Percentiles rank a stretch among this genome's conserved stretches.
Evolutionary conservation across 371 early-diverging fungal genomes (phyloP).

Genomic region (Mucor circinelloides): DNA sequence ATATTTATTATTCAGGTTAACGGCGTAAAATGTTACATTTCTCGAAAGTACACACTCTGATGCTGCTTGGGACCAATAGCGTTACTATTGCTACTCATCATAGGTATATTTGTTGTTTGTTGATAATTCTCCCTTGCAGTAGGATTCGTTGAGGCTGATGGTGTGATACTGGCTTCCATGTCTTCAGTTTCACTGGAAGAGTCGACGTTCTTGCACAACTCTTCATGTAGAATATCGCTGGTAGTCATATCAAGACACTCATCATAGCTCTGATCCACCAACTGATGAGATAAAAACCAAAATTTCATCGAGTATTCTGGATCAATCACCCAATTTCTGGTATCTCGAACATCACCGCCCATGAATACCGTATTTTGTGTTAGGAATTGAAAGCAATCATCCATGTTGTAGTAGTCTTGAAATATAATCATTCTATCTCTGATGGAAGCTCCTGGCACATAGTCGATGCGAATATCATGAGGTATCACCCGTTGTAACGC

Average conservation of each 20-base stretch:
- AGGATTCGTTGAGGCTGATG: not conserved
- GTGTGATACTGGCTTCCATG: not conserved
- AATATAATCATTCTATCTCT: constrained; percentile 50
- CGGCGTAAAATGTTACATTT: not conserved
- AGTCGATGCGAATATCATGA: constrained; percentile 50
- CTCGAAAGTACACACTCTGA: not conserved
- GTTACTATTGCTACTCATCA: not conserved
- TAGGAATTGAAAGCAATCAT: constrained; percentile 47
- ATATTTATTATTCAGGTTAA: not conserved
- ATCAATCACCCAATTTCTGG: constrained; percentile 50
- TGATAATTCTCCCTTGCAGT: not conserved
- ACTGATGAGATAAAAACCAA: constrained; percentile 48
- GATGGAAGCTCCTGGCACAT: constrained; percentile 29
- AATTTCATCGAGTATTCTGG: constrained; percentile 48
- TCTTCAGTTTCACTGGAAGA: not conserved
- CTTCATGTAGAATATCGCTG: not conserved
- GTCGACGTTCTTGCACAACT: not conserved
- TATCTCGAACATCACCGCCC: constrained; percentile 53
- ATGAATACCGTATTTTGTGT: constrained; percentile 45
- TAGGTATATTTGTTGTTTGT: not conserved
- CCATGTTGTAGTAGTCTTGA: constrained; percentile 41
- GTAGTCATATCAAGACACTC: constrained; percentile 4
- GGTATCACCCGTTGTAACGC: constrained; percentile 43
- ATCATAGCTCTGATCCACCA: constrained; percentile 18
- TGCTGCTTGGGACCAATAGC: not conserved